A percentile compares a stretch with the other conserved stretches of the same genome.
These are phyloP conservation scores for Mediolabrus comicus DNA, from an alignment of 108 stramenopile genomes.

Conservation along the genomic window DNA sequence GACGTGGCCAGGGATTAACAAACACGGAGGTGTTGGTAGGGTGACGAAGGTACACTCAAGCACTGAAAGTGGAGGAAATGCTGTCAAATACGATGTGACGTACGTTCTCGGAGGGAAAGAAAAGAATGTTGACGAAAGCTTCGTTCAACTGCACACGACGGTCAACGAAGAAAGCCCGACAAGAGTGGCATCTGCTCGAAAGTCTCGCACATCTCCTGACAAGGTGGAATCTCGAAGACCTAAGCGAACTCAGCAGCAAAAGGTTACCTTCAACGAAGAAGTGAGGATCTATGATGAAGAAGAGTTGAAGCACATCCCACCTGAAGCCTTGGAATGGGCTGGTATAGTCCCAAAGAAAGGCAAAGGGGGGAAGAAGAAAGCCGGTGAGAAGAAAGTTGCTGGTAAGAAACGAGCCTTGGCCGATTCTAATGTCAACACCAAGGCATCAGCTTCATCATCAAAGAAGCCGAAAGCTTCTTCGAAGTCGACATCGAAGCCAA, in stretches of 20 bases:
- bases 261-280: slow-evolving; percentile 2
- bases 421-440: slow-evolving; percentile 15
- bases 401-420: slow-evolving; percentile 36
- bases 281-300: slow-evolving; percentile 29
- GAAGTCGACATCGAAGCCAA: not conserved
- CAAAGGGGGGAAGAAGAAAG: not conserved
- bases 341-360: slow-evolving; percentile 24
- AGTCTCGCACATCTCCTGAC: slow-evolving; percentile 7
- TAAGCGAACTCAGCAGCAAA: slow-evolving; percentile 20
- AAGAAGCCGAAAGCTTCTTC: slow-evolving; percentile 8
- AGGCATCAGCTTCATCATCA: not conserved
- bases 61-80: slow-evolving; percentile 15
- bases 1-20: slow-evolving; percentile 90
- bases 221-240: not conserved
- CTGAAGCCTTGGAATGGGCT: slow-evolving; percentile 40
- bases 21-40: slow-evolving; percentile 80
- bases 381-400: not conserved
- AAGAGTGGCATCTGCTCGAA: slow-evolving; percentile 6
- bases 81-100: slow-evolving; percentile 62
- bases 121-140: slow-evolving; percentile 66
- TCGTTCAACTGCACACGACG: slow-evolving; percentile 40
- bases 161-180: not conserved
- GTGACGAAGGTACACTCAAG: slow-evolving; percentile 50
- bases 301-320: slow-evolving; percentile 39
- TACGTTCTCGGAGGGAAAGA: slow-evolving; percentile 83